phyloP scores from a whole-genome alignment of 192 early-diverging fungal genomes.

The Coemansia sp. region DNA sequence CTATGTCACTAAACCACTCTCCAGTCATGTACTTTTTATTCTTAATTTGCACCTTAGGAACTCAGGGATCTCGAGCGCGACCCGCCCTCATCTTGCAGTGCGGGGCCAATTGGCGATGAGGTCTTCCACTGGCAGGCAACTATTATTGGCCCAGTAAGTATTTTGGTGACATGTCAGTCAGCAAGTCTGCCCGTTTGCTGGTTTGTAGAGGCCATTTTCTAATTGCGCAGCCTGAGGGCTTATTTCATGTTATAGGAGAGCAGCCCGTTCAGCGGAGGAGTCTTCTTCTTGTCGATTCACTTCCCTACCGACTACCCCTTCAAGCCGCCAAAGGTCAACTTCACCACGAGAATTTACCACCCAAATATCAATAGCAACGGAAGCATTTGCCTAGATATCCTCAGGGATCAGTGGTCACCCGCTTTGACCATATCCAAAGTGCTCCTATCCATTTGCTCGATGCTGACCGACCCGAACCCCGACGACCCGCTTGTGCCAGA shows the following conservation, averaged over 20 bases:
- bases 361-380: conserved; percentile 99
- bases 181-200: conserved; percentile 12
- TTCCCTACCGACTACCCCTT: conserved; percentile 99
- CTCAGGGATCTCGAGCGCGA: conserved; percentile 94
- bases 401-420: conserved; percentile 99
- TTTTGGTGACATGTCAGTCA: conserved; percentile 12
- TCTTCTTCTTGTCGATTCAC: conserved; percentile 97
- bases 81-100: conserved; percentile 97
- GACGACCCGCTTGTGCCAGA: conserved; percentile 98
- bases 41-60: conserved; percentile 61
- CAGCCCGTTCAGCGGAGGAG: conserved; percentile 91
- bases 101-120: conserved; percentile 92
- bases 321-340: conserved; percentile 98
- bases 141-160: conserved; percentile 91
- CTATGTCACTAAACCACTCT: neutral
- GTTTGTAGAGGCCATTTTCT: neutral
- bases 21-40: neutral
- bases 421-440: conserved; percentile 99
- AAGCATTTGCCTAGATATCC: conserved; percentile 96
- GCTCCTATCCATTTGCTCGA: conserved; percentile 95
- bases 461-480: conserved; percentile 98
- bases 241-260: conserved; percentile 63
- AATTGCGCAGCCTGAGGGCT: neutral
- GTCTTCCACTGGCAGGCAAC: conserved; percentile 97
- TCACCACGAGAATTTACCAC: conserved; percentile 97